Base-by-base conservation (phyloP, 805 yeast species). In the Starmerella bombi region DNA sequence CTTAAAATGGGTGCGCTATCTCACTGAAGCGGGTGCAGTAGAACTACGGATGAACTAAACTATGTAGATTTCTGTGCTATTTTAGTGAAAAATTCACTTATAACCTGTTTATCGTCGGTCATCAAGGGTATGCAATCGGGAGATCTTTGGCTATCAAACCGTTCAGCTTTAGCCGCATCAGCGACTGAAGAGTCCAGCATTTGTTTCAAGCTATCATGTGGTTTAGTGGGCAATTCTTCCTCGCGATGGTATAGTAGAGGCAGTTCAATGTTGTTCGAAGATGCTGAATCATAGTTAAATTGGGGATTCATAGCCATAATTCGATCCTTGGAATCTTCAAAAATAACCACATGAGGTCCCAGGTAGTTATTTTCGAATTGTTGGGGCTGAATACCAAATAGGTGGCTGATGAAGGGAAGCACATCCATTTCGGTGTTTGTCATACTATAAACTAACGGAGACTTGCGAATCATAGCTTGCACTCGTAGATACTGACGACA, bases 1-100 rank as follows among this genome's bases (percentile, higher is more conserved):
- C 0, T 74, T 81, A 18, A 88, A 86, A 57, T 84, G 93, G 93
- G 93, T 86, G 25, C 74, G 81, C 51, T 88, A 88, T 57, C 57
- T 71, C 14, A 69, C 88, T 1, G 72, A 69, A 45, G 75, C 88
- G 0, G 94, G 94, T 0, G 71, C 80, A 5, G 85, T 82, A 51
- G 95, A 86, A 46, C 68, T 83, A 8, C 66, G 96, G 41, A 75
- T 75, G 47, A 20, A 15, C 7, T 8, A 8, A 23, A 23, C 7
- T 23, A 23, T 8, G 12, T 23, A 23, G 12, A 23, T 23, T 23
- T 8, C 27, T 35, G 37, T 12, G 41, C 46, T 3, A 45, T 27
- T 14, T 36, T 43, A 12, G 36, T 21, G 36, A 46, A 43, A 20
- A 43, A 48, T 19, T 45, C 48, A 33, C 49, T 38, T 20, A 45